phyloP scores from a whole-genome alignment of 306 rosid species.

The Dryas octopetala region DNA sequence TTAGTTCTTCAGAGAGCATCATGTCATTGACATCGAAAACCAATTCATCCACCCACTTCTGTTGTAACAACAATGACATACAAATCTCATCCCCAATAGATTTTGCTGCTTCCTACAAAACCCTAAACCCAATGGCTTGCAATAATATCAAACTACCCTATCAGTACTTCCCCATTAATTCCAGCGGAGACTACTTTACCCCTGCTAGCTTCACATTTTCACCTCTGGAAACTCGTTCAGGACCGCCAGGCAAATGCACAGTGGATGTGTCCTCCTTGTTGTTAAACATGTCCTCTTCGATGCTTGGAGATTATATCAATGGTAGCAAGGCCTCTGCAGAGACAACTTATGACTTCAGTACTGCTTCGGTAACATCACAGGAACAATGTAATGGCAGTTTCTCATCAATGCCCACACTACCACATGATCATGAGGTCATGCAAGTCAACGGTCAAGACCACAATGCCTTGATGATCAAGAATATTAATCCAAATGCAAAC shows the following conservation, averaged over 20 bases:
- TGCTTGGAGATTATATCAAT: conserved; percentile 41
- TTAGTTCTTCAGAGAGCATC: conserved; percentile 37
- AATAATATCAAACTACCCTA: conserved; percentile 25
- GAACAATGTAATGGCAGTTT: conserved; percentile 37
- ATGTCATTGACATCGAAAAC: conserved; percentile 42
- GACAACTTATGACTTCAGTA: conserved; percentile 3
- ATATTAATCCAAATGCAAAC: conserved; percentile 23
- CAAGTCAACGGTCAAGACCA: conserved; percentile 28
- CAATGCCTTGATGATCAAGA: conserved; percentile 32
- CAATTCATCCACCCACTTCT: conserved; percentile 37
- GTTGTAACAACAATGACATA: conserved; percentile 30
- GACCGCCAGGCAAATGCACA: conserved; percentile 22
- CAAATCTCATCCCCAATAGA: conserved; percentile 44
- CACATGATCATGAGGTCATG: conserved; percentile 25
- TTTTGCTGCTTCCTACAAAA: conserved; percentile 40
- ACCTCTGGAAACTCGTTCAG: conserved; percentile 34
- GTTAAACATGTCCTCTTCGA: conserved; percentile 72
- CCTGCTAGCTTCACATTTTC: conserved; percentile 40
- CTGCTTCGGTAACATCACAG: conserved; percentile 15
- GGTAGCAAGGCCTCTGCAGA: conserved; percentile 13
- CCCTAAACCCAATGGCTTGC: conserved; percentile 7
- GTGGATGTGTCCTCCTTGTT: conserved; percentile 64
- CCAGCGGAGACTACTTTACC: conserved; percentile 36
- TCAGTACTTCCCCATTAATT: conserved; percentile 35
- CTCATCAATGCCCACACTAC: conserved; percentile 28